Conservation (phyloP, 768 basidiomycete genomes). For the Leccinum barrowsii region DNA sequence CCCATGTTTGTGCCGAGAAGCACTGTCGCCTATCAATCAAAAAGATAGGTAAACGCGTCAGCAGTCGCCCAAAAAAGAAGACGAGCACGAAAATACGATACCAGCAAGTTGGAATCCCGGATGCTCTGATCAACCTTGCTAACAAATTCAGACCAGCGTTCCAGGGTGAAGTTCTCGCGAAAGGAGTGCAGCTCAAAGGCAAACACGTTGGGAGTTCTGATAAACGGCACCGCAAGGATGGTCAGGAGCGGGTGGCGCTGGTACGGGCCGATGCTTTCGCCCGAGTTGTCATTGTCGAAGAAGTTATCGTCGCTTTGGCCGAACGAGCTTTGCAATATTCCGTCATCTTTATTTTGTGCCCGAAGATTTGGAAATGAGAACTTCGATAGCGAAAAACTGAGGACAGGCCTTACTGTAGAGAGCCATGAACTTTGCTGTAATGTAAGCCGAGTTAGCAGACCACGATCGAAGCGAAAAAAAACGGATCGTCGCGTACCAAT, state of each 20-base stretch:
- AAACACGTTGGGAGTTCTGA: constrained; percentile 26
- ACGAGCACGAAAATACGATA: neutral
- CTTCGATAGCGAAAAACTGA: neutral
- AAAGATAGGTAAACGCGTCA: neutral
- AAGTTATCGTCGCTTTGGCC: constrained; percentile 28
- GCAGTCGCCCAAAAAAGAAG: neutral
- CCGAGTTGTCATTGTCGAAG: constrained; percentile 27
- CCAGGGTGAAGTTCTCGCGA: constrained; percentile 23
- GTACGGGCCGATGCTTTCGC: constrained; percentile 13
- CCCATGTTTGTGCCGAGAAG: constrained; percentile 25
- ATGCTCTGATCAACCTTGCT: constrained; percentile 29
- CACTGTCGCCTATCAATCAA: constrained; percentile 24
- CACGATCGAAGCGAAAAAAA: neutral
- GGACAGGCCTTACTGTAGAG: constrained; percentile 25
- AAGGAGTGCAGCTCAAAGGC: constrained; percentile 29
- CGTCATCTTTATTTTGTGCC: constrained; percentile 18
- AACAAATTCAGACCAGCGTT: constrained; percentile 29
- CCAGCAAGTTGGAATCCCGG: constrained; percentile 31
- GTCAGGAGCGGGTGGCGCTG: constrained; percentile 17
- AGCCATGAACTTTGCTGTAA: constrained; percentile 28
- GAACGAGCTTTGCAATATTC: constrained; percentile 26
- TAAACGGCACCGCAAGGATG: constrained; percentile 20
- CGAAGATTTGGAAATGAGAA: neutral
- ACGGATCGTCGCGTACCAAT: constrained; percentile 16
- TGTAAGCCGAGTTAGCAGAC: constrained; percentile 2